These are phyloP conservation scores for Purshia tridentata DNA, from an alignment of 306 rosid species.

Conservation along the genomic window DNA sequence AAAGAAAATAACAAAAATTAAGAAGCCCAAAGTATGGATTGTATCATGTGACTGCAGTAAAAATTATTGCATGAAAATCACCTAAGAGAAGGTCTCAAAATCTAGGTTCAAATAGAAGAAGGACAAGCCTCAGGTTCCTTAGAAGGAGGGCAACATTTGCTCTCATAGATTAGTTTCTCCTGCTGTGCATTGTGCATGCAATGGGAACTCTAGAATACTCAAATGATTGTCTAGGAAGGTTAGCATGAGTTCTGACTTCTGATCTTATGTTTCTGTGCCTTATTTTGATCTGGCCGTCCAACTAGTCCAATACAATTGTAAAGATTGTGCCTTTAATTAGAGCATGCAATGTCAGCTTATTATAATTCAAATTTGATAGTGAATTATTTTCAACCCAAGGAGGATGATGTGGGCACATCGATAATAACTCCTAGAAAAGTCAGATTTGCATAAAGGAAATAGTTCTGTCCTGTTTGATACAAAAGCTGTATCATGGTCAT, in stretches of 20 bases:
- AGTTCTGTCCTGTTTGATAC: not conserved
- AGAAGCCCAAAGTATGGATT: slow-evolving; percentile 10
- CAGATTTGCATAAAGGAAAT: too few relatives aligned
- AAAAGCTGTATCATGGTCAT: not conserved
- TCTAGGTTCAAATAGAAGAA: not conserved
- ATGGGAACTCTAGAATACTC: not conserved
- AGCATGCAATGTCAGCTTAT: too few relatives aligned
- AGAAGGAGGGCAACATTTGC: not conserved
- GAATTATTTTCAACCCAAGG: too few relatives aligned
- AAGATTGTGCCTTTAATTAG: too few relatives aligned
- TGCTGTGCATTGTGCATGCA: not conserved
- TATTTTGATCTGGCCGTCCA: too few relatives aligned
- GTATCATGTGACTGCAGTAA: not conserved
- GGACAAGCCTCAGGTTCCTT: not conserved
- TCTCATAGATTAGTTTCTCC: not conserved
- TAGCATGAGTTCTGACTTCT: not conserved
- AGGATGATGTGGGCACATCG: too few relatives aligned
- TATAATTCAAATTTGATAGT: too few relatives aligned
- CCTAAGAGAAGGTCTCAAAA: too few relatives aligned
- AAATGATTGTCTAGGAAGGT: not conserved
- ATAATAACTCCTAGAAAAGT: too few relatives aligned
- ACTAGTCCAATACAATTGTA: too few relatives aligned
- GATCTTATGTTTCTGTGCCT: not conserved
- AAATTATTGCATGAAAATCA: not conserved
- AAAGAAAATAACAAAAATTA: not conserved